Evolutionary conservation across 331 rosid species (phyloP), one percentile per base, ranked within the genome.

Genomic region (Erythrophleum ivorense): DNA sequence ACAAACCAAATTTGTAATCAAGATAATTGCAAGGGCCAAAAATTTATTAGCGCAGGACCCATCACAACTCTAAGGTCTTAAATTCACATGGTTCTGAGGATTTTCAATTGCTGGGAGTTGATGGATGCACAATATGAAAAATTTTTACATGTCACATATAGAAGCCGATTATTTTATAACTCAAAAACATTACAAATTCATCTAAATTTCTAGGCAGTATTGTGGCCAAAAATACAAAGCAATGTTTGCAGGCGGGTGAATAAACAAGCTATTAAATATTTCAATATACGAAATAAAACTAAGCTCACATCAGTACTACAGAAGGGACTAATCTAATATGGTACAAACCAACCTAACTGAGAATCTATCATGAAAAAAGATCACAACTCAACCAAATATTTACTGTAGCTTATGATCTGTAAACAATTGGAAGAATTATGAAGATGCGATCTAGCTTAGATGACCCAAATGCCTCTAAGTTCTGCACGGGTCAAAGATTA

Each of bases 311-410:
- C 81, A 84, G 83, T 79, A 84, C 82, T 85, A 89, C 90, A 88
- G 81, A 65, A 77, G 78, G 77, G 84, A 86, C 76, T 84, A 84
- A 78, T 68, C 88, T 87, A 87, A 83, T 90, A 94, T 90, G 94
- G 94, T 92, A 94, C 97, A 94, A 76, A 87, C 88, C 85, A 79
- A 83, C 85, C 90, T 90, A 84, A 63, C 16, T 78, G 85, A 82
- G 79, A 65, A 86, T 76, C 88, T 78, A 85, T 81, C 74, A 83
- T 75, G 63, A 9, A 76, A 82, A 72, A 40, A 38, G 89, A 24
- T 86, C 80, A 74, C 82, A 76, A 67, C 83, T 87, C 86, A 84
- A 75, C 86, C 86, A 79, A 81, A 82, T 76, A 85, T 85, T 86
- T 84, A 88, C 86, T 74, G 83, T 73, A 83, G 83, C 78, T 85